A percentile compares a stretch with the other conserved stretches of the same genome.
These are phyloP conservation scores for Stylosanthes scabra DNA, from an alignment of 331 rosid genomes.

Conservation along the genomic window DNA sequence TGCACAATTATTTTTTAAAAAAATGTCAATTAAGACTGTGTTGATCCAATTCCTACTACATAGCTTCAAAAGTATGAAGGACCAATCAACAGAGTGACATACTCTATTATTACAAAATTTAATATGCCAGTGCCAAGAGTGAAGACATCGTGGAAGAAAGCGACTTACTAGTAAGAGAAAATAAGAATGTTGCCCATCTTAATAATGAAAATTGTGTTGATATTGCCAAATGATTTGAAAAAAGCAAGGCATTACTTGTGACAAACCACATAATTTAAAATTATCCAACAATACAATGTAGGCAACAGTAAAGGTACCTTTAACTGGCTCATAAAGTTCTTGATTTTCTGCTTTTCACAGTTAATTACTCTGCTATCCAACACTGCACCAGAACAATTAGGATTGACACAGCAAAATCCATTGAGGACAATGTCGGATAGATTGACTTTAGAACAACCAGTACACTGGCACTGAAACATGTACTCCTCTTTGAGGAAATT, in stretches of 20 bases:
- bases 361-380: slow-evolving; percentile 64
- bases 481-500: slow-evolving; percentile 77
- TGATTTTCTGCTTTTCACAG: slow-evolving; percentile 60
- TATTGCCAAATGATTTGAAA: slow-evolving; percentile 5
- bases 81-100: slow-evolving; percentile 4
- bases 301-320: slow-evolving; percentile 33
- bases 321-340: slow-evolving; percentile 44
- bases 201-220: neutral
- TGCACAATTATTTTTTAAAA: neutral
- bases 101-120: neutral
- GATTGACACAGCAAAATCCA: slow-evolving; percentile 70
- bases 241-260: slow-evolving; percentile 18
- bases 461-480: slow-evolving; percentile 70
- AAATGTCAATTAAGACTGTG: neutral
- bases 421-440: slow-evolving; percentile 69
- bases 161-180: slow-evolving; percentile 3
- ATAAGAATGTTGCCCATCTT: slow-evolving; percentile 1
- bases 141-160: neutral
- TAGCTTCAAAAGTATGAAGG: neutral
- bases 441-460: slow-evolving; percentile 72
- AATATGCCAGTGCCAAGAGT: neutral
- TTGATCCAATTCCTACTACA: neutral
- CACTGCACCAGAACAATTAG: slow-evolving; percentile 71
- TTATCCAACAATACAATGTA: slow-evolving; percentile 15
- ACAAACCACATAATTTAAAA: slow-evolving; percentile 28